These are phyloP conservation scores for Firmiana major DNA, from an alignment of 345 rosid genomes.

Conservation along the genomic window DNA sequence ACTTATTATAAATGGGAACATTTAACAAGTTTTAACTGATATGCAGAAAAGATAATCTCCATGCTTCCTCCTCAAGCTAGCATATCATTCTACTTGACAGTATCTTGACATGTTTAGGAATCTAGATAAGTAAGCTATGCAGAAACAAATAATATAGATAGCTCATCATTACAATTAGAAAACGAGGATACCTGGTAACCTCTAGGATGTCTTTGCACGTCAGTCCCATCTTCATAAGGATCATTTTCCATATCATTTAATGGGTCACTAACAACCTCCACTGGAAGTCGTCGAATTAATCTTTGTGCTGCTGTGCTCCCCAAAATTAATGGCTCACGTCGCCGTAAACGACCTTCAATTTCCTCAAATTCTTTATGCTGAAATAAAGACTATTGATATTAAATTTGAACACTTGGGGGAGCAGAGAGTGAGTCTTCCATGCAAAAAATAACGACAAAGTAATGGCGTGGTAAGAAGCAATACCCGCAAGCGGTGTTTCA, in stretches of 20 bases:
- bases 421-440: not conserved
- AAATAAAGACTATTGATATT: slow-evolving; percentile 17
- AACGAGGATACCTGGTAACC: slow-evolving; percentile 67
- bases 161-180: not conserved
- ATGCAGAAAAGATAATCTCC: not conserved
- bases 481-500: slow-evolving; percentile 73
- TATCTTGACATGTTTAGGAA: not conserved
- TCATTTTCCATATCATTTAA: slow-evolving; percentile 74
- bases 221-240: slow-evolving; percentile 78
- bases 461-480: slow-evolving; percentile 8
- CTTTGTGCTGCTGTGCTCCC: slow-evolving; percentile 83
- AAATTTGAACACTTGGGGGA: not conserved
- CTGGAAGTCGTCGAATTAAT: slow-evolving; percentile 66
- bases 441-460: not conserved
- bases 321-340: slow-evolving; percentile 78
- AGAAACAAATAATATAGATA: not conserved
- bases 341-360: slow-evolving; percentile 74
- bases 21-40: not conserved
- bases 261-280: slow-evolving; percentile 88
- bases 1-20: not conserved
- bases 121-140: not conserved
- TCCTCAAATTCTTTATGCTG: slow-evolving; percentile 99
- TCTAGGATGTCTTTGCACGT: slow-evolving; percentile 48
- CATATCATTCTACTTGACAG: not conserved
- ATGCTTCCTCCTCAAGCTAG: not conserved